Percentiles rank a stretch among this genome's conserved stretches.
Evolutionary conservation across 148 eudicot genomes (phyloP).

Genomic region (Heliamphora exappendiculata): DNA sequence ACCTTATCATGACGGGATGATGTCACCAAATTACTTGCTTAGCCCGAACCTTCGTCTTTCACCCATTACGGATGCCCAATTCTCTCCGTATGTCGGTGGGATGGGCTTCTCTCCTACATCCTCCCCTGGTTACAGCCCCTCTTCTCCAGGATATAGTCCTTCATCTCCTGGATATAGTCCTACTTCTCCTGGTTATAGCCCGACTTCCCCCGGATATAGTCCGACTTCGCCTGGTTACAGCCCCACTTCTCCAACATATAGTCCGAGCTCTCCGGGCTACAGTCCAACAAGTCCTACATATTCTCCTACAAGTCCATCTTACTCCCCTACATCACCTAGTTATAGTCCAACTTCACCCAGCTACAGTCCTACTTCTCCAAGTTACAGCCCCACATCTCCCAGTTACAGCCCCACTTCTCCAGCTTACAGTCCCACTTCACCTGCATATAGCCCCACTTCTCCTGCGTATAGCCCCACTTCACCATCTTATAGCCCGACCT

Average conservation of each 20-base stretch:
- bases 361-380: slow-evolving; percentile 46
- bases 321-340: slow-evolving; percentile 41
- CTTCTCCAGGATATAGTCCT: slow-evolving; percentile 47
- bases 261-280: slow-evolving; percentile 48
- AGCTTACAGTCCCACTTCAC: slow-evolving; percentile 47
- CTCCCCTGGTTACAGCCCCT: slow-evolving; percentile 54
- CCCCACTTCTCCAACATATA: slow-evolving; percentile 46
- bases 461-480: slow-evolving; percentile 57
- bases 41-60: slow-evolving; percentile 68
- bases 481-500: slow-evolving; percentile 49
- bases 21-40: slow-evolving; percentile 76
- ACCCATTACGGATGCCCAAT: slow-evolving; percentile 47
- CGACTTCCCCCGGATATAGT: slow-evolving; percentile 52
- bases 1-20: slow-evolving; percentile 84
- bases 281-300: slow-evolving; percentile 47
- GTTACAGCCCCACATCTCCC: slow-evolving; percentile 48
- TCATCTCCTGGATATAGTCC: slow-evolving; percentile 52
- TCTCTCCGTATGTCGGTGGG: slow-evolving; percentile 56
- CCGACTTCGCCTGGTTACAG: slow-evolving; percentile 53
- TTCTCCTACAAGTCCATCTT: slow-evolving; percentile 43
- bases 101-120: slow-evolving; percentile 54
- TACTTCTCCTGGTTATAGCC: slow-evolving; percentile 51
- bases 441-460: slow-evolving; percentile 49
- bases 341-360: slow-evolving; percentile 45
- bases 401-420: slow-evolving; percentile 53